Evolutionary conservation across 306 rosid species (phyloP).

Genomic region (Sicyos baderoa): DNA sequence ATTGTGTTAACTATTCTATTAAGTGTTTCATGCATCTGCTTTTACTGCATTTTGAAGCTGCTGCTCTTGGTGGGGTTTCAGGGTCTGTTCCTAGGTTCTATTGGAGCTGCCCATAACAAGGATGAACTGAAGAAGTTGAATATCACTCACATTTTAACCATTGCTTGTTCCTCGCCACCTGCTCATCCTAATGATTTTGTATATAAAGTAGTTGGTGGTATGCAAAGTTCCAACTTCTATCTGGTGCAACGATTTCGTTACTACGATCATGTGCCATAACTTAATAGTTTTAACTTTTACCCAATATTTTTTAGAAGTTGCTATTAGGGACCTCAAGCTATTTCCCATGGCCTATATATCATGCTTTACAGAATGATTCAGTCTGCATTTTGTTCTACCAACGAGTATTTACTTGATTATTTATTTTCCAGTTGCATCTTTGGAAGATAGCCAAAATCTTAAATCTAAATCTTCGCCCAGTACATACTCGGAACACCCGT

Average conservation of each 20-base stretch:
- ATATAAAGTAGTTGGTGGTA: conserved; percentile 54
- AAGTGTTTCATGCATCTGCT: neutral
- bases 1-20: neutral
- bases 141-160: conserved; percentile 69
- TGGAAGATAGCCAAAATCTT: too few relatives aligned
- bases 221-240: conserved; percentile 10
- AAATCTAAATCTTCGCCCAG: too few relatives aligned
- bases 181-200: conserved; percentile 47
- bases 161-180: conserved; percentile 42
- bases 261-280: neutral
- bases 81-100: conserved; percentile 79
- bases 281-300: neutral
- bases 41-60: conserved; percentile 1
- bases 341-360: neutral
- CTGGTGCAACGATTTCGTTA: neutral
- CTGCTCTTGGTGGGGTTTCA: conserved; percentile 21
- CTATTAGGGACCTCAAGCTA: neutral
- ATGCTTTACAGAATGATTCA: neutral
- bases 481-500: too few relatives aligned
- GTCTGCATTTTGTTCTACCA: neutral
- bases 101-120: conserved; percentile 55
- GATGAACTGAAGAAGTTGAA: conserved; percentile 40
- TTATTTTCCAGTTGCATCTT: neutral
- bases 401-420: neutral
- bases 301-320: neutral